These are phyloP conservation scores for Debaryomyces hansenii DNA, from an alignment of 805 yeast species.

Conservation along the genomic window DNA sequence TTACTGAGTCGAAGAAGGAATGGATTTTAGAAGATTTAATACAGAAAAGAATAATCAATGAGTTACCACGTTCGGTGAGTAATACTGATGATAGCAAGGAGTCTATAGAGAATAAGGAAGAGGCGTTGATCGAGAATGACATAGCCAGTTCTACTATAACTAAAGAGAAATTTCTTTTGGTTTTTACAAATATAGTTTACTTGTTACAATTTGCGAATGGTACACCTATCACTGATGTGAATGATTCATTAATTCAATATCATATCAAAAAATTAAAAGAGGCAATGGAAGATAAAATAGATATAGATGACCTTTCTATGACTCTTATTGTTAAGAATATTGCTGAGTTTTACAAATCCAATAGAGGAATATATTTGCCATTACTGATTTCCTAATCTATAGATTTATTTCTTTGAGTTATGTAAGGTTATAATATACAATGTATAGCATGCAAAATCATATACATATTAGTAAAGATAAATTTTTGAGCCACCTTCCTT, in stretches of 20 bases:
- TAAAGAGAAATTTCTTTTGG: conserved; percentile 1
- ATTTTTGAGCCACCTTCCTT: conserved; percentile 44
- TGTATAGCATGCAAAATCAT: not conserved
- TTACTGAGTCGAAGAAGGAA: conserved; percentile 26
- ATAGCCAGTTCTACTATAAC: not conserved
- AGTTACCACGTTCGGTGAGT: not conserved
- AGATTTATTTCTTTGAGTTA: not conserved
- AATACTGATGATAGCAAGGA: not conserved
- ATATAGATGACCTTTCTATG: conserved; percentile 15
- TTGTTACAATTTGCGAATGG: conserved; percentile 13
- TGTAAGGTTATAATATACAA: conserved; percentile 1
- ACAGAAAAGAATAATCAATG: conserved; percentile 3
- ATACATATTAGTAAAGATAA: conserved; percentile 45
- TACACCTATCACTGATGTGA: not conserved
- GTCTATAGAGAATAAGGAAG: not conserved
- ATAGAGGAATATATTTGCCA: conserved; percentile 24
- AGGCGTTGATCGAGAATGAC: not conserved
- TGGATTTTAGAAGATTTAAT: conserved; percentile 25
- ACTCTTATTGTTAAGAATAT: conserved; percentile 19
- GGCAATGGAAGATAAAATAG: not conserved
- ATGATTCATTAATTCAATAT: conserved; percentile 6
- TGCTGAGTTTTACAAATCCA: conserved; percentile 28
- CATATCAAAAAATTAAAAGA: conserved; percentile 2
- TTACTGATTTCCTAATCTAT: conserved; percentile 14
- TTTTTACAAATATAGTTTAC: conserved; percentile 23